phyloP scores from a whole-genome alignment of 192 early-diverging fungal genomes.

The Coemansia asiatica region DNA sequence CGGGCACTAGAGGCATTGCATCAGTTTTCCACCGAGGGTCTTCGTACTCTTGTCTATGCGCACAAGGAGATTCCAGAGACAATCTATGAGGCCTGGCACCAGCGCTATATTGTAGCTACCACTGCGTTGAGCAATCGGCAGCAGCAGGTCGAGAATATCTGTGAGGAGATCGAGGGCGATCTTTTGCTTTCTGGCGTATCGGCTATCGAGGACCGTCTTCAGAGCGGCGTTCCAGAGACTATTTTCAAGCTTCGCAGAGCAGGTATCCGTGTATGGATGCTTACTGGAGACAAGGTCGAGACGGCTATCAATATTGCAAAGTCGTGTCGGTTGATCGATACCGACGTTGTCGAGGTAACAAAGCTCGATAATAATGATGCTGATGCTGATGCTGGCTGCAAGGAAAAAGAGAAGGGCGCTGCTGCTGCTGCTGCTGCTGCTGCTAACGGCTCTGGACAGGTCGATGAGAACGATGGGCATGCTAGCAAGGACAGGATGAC shows the following conservation, averaged over 20 bases:
- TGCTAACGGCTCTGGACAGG: no score
- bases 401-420: constrained; percentile 2
- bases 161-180: constrained; percentile 73
- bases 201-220: constrained; percentile 88
- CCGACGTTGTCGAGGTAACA: constrained; percentile 32
- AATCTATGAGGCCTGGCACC: constrained; percentile 69
- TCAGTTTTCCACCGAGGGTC: constrained; percentile 71
- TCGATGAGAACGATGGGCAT: not conserved
- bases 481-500: constrained; percentile 16
- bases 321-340: constrained; percentile 68
- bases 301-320: constrained; percentile 91
- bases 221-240: constrained; percentile 82
- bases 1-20: constrained; percentile 66
- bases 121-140: constrained; percentile 65
- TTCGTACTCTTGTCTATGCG: constrained; percentile 81
- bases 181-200: constrained; percentile 78
- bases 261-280: constrained; percentile 84
- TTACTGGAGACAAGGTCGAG: constrained; percentile 90
- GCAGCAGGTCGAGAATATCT: constrained; percentile 62
- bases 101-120: constrained; percentile 68
- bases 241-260: constrained; percentile 75
- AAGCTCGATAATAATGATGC: constrained; percentile 16
- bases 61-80: constrained; percentile 63
- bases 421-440: not conserved
- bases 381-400: not conserved